phyloP scores from a whole-genome alignment of 139 green algal genomes.

The Edaphochlamys debaryana region DNA sequence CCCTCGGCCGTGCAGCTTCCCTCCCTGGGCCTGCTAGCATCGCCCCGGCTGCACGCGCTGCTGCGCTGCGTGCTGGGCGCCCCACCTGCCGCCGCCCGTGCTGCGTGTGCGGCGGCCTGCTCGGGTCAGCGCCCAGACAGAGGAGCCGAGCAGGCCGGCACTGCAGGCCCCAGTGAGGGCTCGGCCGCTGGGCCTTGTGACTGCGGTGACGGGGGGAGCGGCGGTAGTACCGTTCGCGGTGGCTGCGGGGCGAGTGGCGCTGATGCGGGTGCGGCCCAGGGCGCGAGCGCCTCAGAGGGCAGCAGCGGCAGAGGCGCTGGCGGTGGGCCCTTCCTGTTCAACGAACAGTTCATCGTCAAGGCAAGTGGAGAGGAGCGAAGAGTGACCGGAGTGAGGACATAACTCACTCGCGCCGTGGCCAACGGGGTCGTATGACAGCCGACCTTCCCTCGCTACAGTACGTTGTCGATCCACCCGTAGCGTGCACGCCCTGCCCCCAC shows the following conservation, averaged over 20 bases:
- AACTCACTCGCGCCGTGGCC: too few species aligned
- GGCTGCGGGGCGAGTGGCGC: background rate
- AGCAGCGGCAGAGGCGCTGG: background rate
- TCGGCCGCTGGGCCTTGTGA: background rate
- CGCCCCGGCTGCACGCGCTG: background rate
- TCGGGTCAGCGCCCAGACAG: background rate
- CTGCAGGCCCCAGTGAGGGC: background rate
- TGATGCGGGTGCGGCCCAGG: background rate
- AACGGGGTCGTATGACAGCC: too few species aligned
- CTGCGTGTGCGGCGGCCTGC: background rate
- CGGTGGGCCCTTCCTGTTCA: conserved; percentile 21
- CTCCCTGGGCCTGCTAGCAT: background rate
- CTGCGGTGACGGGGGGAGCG: too few species aligned
- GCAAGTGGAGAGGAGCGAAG: too few species aligned
- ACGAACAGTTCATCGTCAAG: conserved; percentile 43
- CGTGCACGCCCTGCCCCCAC: too few species aligned
- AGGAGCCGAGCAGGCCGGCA: background rate
- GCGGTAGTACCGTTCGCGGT: too few species aligned
- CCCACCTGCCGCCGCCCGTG: background rate
- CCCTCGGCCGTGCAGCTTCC: background rate
- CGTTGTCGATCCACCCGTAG: too few species aligned
- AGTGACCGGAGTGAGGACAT: too few species aligned
- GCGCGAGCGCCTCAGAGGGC: background rate
- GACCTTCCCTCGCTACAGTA: too few species aligned
- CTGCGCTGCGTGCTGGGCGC: conserved; percentile 1